Conservation (phyloP, 352 stramenopile species). For the Phytophthora ramorum region DNA sequence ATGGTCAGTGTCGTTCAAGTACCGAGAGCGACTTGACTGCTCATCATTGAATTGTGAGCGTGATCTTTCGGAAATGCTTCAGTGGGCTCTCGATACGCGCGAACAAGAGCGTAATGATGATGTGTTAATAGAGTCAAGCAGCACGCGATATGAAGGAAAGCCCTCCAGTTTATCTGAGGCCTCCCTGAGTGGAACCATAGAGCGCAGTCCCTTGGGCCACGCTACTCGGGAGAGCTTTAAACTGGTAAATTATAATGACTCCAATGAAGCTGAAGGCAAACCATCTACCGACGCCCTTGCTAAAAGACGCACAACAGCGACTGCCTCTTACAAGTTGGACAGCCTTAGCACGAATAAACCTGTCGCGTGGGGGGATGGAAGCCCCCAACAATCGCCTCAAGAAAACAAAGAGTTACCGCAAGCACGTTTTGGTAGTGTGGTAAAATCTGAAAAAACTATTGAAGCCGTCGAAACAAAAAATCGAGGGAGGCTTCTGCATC, state of each 20-base stretch:
- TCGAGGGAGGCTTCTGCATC: conserved; percentile 29
- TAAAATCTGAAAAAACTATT: conserved; percentile 5
- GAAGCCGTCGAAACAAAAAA: conserved; percentile 23
- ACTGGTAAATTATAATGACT: not conserved
- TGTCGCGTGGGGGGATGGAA: conserved; percentile 25
- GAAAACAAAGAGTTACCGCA: conserved; percentile 3
- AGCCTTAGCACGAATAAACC: conserved; percentile 21
- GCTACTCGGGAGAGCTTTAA: conserved; percentile 16
- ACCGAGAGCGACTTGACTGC: conserved; percentile 34
- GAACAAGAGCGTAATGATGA: conserved; percentile 18
- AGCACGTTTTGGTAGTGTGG: not conserved
- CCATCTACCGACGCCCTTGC: not conserved
- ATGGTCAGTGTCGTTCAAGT: conserved; percentile 34
- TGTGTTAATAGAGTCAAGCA: not conserved
- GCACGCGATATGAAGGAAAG: conserved; percentile 5
- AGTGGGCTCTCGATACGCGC: conserved; percentile 32
- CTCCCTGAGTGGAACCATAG: conserved; percentile 13
- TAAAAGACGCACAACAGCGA: not conserved
- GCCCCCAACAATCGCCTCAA: conserved; percentile 10
- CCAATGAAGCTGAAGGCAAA: not conserved
- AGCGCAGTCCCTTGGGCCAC: conserved; percentile 21
- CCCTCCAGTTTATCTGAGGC: not conserved
- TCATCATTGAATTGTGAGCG: conserved; percentile 30
- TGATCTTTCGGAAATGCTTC: conserved; percentile 30
- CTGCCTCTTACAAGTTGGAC: conserved; percentile 23